Base-by-base conservation (phyloP, 176 grass and related monocot genomes). In the Dendrocalamus sinicus region DNA sequence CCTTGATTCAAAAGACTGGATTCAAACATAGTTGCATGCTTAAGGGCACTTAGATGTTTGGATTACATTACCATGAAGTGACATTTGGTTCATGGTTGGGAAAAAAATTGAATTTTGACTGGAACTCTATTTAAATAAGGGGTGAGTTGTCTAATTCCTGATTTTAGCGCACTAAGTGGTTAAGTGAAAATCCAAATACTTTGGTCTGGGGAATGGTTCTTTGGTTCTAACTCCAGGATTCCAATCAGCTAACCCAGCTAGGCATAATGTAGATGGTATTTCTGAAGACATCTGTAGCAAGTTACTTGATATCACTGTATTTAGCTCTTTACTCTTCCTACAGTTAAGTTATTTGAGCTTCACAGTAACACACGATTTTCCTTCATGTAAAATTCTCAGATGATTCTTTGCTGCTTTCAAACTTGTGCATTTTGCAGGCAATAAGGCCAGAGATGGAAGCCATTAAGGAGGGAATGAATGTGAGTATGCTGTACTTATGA, bases 381-480 rank as follows among this genome's bases (percentile, higher is more conserved):
- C 13, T 39, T 73, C 12, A 37, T 37, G 66, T 30, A 44, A 82
- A 46, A 12, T 70, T 85, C 39, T 75, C 14, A 58, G 41, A 85
- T 75, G 35, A 66, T 72, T 78, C 4, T 51, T 65, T 78, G 6
- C 17, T 80, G 86, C 22, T 83, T 70, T 82, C 16, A 66, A 78
- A 72, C 73, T 64, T 86, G 17, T 86, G 20, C 62, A 24, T 75
- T 78, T 72, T 91, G 47, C 86, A 99, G 96, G 74, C 24, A 81
- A 62, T 99, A 92, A 86, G 41, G 48, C 90, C 96, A 67, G 93
- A 99, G 78, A 73, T 99, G 77, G 90, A 99, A 63, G 75, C 86
- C 68, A 86, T 99, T 20, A 92, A 94, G 66, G 77, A 84, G 7
- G 44, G 88, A 72, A 92, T 82, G 67, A 69, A 94, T 94, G 96